Evolutionary conservation across 768 basidiomycete species (phyloP).

Genomic region (Tremella mesenterica): DNA sequence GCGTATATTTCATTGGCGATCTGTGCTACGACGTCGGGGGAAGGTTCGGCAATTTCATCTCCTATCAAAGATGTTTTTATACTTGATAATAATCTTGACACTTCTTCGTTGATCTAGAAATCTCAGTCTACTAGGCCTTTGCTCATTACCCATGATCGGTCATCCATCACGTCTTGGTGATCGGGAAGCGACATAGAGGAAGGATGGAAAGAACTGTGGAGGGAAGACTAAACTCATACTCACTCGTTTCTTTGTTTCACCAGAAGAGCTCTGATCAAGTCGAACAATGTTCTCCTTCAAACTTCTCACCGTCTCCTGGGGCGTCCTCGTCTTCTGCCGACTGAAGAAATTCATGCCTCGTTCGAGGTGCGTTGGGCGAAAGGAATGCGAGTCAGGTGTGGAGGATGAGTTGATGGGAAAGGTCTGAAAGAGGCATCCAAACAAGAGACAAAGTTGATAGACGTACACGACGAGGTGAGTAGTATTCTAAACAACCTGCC

Average conservation of each 20-base stretch:
- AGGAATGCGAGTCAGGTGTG: too few species aligned
- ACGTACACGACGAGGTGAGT: too few species aligned
- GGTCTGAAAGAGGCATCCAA: too few species aligned
- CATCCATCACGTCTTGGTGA: neutral
- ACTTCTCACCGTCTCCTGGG: slow-evolving; percentile 25
- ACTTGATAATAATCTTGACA: slow-evolving; percentile 19
- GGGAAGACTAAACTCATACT: slow-evolving; percentile 2
- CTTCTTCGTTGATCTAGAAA: slow-evolving; percentile 24
- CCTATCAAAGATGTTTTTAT: slow-evolving; percentile 22
- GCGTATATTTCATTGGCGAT: slow-evolving; percentile 93
- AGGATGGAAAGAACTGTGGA: neutral
- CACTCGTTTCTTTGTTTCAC: slow-evolving; percentile 19
- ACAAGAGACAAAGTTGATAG: too few species aligned
- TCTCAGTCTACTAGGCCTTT: neutral
- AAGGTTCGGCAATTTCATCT: slow-evolving; percentile 42
- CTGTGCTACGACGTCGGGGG: slow-evolving; percentile 85
- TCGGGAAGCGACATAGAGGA: neutral
- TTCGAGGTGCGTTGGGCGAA: neutral
- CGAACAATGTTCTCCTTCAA: slow-evolving; percentile 29
- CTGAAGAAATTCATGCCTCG: slow-evolving; percentile 37
- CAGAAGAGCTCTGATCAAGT: slow-evolving; percentile 21
- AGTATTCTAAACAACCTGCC: too few species aligned
- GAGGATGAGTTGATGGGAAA: too few species aligned
- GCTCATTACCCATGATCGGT: neutral
- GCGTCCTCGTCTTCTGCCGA: slow-evolving; percentile 27